Base-by-base conservation (phyloP, 1,284 basidiomycete species). In the Ganoderma meredithae region DNA sequence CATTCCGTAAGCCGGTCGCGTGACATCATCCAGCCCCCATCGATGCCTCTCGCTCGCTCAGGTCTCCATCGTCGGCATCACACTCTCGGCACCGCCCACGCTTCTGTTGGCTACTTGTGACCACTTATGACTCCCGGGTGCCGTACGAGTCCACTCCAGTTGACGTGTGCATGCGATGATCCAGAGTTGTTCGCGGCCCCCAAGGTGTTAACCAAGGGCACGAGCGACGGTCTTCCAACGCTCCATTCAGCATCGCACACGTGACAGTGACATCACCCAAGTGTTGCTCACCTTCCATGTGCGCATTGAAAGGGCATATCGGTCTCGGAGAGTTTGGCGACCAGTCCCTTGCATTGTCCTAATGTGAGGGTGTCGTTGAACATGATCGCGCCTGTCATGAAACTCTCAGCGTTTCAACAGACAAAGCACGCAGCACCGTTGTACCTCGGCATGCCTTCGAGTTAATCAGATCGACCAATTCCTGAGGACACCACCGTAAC, bases 261-360 rank as follows among this genome's bases (percentile, higher is more conserved):
- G 27, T 49, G 27, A 43, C 56, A 60, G 44, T 6, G 13, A 8
- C 6, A 22, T 59, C 60, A 12, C 8, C 25, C n/a, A 53, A 33
- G 15, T 12, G 25, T 12, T 52, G 77, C 84, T 66, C 71, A 91
- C 91, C 91, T 86, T 76, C 96, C 97, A 80, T 99, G 97, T 19
- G 97, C 97, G 81, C 97, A 99, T 76, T 94, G 93, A 79, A 97
- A 98, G 0, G 97, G 96, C 74, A 95, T 92, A 2, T 86, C 84
- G 0, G 95, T 94, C 67, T 85, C 77, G 3, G 90, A 84, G 27
- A 98, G 83, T 72, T 90, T 85, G 7, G 76, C 73, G 44, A 98
- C 82, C 49, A 99, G 85, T 39, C 85, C 83, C 72, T 85, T 77
- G 77, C 94, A 95, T 76, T 97, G 95, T 43, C 86, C 84, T 3